Evolutionary conservation across 2,329 filamentous ascomycete species (phyloP).

Genomic region (Alternaria novae-zelandiae): DNA sequence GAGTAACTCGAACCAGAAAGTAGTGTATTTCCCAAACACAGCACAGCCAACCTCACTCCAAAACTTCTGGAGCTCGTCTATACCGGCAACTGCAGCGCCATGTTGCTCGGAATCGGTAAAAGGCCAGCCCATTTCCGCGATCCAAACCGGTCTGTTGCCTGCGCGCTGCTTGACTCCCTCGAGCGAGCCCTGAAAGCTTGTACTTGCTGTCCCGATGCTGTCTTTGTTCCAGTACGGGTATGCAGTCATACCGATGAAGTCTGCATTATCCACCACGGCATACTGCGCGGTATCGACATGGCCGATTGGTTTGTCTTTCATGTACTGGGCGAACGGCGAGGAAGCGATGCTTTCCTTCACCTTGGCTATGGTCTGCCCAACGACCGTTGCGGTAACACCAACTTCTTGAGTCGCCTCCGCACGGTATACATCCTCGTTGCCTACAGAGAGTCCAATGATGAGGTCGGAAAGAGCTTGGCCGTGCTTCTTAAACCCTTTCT

Average conservation of each 20-base stretch:
- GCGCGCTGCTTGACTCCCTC: constrained; percentile 27
- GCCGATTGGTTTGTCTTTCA: constrained; percentile 50
- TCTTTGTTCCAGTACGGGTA: constrained; percentile 44
- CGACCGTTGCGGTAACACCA: constrained; percentile 67
- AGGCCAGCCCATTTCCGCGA: constrained; percentile 46
- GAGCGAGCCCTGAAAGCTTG: constrained; percentile 33
- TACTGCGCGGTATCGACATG: constrained; percentile 42
- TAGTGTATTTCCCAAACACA: constrained; percentile 39
- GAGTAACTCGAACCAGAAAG: constrained; percentile 43
- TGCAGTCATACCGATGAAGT: constrained; percentile 44
- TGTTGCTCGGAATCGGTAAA: constrained; percentile 16
- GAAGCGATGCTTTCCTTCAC: constrained; percentile 58
- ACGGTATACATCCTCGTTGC: constrained; percentile 66
- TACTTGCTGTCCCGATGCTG: constrained; percentile 48
- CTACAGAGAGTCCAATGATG: constrained; percentile 45
- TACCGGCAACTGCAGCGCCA: constrained; percentile 21
- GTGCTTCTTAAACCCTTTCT: constrained; percentile 39
- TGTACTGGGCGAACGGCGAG: constrained; percentile 59
- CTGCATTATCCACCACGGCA: constrained; percentile 31
- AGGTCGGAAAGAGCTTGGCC: constrained; percentile 59
- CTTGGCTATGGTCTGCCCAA: constrained; percentile 62
- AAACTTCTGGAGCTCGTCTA: constrained; percentile 32
- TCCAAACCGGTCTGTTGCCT: constrained; percentile 38
- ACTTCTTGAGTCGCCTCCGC: constrained; percentile 53
- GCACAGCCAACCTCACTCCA: constrained; percentile 41